phyloP scores from a whole-genome alignment of 495 filamentous ascomycete genomes.

The Pyrenula aspistea region DNA sequence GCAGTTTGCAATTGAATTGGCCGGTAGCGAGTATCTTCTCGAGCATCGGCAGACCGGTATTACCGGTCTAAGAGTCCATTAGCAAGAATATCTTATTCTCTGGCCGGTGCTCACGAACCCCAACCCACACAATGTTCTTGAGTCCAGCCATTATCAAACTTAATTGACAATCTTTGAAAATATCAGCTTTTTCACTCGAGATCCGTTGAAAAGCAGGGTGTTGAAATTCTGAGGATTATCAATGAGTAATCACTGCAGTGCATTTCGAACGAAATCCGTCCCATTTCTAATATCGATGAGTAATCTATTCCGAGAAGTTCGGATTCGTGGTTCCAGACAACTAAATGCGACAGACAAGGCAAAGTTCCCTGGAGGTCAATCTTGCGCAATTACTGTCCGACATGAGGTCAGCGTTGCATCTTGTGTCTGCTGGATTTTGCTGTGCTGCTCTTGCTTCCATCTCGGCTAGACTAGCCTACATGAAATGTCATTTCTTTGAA shows the following conservation, averaged over 20 bases:
- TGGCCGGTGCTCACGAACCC: neutral
- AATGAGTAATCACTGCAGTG: neutral
- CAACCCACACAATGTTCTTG: neutral
- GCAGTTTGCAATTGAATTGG: constrained; percentile 21
- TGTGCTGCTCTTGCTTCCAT: neutral
- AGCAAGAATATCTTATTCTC: neutral
- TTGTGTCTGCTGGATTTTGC: neutral
- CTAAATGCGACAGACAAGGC: neutral
- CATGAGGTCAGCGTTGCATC: neutral
- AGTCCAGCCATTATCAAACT: neutral
- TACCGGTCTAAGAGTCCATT: neutral
- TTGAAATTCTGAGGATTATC: neutral
- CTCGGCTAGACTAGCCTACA: neutral
- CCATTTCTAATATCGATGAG: neutral
- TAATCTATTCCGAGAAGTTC: neutral
- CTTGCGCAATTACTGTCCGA: neutral
- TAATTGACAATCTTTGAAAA: neutral
- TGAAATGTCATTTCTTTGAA: no score
- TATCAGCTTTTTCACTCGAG: neutral
- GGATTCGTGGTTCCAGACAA: neutral
- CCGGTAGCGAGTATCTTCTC: constrained; percentile 13
- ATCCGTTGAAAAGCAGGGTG: neutral
- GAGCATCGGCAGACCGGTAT: neutral
- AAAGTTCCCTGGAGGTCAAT: neutral
- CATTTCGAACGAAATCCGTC: neutral